These are phyloP conservation scores for Dicorynia guianensis DNA, from an alignment of 306 rosid species.

Conservation along the genomic window DNA sequence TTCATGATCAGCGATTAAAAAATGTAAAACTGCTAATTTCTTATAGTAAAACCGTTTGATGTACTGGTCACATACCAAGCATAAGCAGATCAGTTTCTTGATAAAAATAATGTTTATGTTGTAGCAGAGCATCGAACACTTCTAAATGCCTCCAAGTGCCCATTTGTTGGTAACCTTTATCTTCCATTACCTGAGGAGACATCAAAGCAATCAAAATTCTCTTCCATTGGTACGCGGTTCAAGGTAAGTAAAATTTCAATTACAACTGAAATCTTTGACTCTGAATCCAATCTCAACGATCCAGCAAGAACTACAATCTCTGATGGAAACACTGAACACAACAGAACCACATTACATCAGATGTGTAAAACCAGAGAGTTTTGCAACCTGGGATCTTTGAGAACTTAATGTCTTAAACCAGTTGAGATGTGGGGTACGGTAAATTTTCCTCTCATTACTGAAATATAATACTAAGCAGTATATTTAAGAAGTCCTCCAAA, in stretches of 20 bases:
- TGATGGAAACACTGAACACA: constrained; percentile 84
- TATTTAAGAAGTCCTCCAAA: constrained; percentile 6
- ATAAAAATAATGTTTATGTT: constrained; percentile 87
- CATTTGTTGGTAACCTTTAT: constrained; percentile 76
- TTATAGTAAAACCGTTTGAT: constrained; percentile 31
- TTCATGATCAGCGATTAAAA: constrained; percentile 5
- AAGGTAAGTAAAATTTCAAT: constrained; percentile 56
- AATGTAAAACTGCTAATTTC: constrained; percentile 23
- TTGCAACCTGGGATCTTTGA: constrained; percentile 92
- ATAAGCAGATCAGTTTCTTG: constrained; percentile 88
- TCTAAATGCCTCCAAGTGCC: constrained; percentile 71
- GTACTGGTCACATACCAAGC: constrained; percentile 77
- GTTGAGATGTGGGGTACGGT: constrained; percentile 85
- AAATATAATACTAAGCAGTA: constrained; percentile 14
- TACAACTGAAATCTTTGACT: constrained; percentile 29
- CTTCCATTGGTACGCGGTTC: constrained; percentile 82
- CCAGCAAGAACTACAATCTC: constrained; percentile 89
- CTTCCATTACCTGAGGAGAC: constrained; percentile 83
- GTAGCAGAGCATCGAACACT: constrained; percentile 92
- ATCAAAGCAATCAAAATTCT: constrained; percentile 87
- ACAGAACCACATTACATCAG: constrained; percentile 94
- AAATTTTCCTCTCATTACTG: constrained; percentile 15
- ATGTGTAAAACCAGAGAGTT: constrained; percentile 89
- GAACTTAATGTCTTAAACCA: constrained; percentile 82
- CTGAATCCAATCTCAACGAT: constrained; percentile 39